Conservation (phyloP, 371 early-diverging fungal species). For the Syncephalastrum monosporum region DNA sequence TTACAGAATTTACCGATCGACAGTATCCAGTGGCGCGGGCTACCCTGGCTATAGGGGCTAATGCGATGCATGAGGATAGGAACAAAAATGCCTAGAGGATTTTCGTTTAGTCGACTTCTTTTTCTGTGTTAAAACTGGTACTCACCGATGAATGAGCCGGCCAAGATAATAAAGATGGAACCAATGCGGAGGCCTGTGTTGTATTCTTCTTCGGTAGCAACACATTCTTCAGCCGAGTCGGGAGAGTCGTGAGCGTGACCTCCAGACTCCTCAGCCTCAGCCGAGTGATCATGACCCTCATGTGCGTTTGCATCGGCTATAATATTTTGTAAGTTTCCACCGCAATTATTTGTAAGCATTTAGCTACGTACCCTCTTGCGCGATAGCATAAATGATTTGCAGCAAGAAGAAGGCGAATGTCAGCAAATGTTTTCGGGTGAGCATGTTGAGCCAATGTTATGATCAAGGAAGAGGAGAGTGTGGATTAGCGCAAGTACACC, state of each 20-base stretch:
- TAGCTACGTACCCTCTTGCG: too few relatives aligned
- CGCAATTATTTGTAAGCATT: too few relatives aligned
- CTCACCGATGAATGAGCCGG: slow-evolving; percentile 17
- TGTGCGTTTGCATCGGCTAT: background rate
- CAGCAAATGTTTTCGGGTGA: too few relatives aligned
- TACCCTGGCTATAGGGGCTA: slow-evolving; percentile 29
- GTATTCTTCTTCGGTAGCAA: slow-evolving; percentile 26
- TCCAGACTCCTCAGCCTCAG: background rate
- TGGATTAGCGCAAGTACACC: too few relatives aligned
- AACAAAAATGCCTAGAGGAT: slow-evolving; percentile 31
- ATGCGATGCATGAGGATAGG: slow-evolving; percentile 42
- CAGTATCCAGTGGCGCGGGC: slow-evolving; percentile 32
- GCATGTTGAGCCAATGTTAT: too few relatives aligned
- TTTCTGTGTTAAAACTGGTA: slow-evolving; percentile 22
- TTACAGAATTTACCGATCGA: slow-evolving; percentile 49
- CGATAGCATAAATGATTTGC: too few relatives aligned
- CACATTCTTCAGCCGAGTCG: slow-evolving; percentile 23
- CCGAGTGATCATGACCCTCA: background rate
- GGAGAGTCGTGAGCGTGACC: slow-evolving; percentile 1
- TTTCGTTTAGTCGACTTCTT: slow-evolving; percentile 14
- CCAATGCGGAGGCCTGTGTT: slow-evolving; percentile 36
- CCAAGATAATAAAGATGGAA: slow-evolving; percentile 28
- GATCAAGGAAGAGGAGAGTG: too few relatives aligned
- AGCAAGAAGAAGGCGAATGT: too few relatives aligned
- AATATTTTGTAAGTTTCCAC: too few relatives aligned